Conservation (phyloP, 148 eudicot species). For the Camellia granthamiana region DNA sequence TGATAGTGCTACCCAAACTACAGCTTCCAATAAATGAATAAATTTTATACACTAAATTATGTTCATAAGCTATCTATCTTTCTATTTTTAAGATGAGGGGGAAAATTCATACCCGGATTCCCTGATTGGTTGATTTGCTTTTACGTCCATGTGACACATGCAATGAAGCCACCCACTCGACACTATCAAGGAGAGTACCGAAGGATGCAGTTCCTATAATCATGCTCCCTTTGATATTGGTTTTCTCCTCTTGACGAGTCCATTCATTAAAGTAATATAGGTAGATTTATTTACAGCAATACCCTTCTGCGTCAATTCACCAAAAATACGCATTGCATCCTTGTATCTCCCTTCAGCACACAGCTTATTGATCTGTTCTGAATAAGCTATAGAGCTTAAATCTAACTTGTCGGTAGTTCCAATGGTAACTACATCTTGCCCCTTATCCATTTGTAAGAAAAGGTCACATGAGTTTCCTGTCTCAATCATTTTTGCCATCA, state of each 20-base stretch:
- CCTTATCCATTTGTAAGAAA: slow-evolving; percentile 20
- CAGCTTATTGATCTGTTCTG: slow-evolving; percentile 52
- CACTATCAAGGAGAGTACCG: not conserved
- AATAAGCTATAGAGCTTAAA: slow-evolving; percentile 34
- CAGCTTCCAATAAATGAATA: not conserved
- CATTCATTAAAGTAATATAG: slow-evolving; percentile 58
- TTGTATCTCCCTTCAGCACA: slow-evolving; percentile 51
- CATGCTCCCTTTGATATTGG: slow-evolving; percentile 25
- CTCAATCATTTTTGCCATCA: slow-evolving; percentile 35
- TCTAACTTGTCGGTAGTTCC: slow-evolving; percentile 30
- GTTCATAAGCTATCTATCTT: not conserved
- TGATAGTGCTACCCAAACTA: too few species aligned
- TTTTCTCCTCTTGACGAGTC: slow-evolving; percentile 55
- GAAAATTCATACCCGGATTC: not conserved
- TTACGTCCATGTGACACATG: not conserved
- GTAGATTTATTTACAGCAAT: slow-evolving; percentile 42
- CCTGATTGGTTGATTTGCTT: not conserved
- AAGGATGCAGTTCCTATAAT: not conserved
- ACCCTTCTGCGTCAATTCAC: slow-evolving; percentile 47
- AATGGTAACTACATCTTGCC: slow-evolving; percentile 18
- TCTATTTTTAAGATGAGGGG: not conserved
- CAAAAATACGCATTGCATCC: slow-evolving; percentile 64
- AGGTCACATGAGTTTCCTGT: slow-evolving; percentile 23
- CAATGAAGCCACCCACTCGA: not conserved
- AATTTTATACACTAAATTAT: too few species aligned